Conservation (phyloP, 2,329 filamentous ascomycete genomes). For the Colletotrichum zoysiae region DNA sequence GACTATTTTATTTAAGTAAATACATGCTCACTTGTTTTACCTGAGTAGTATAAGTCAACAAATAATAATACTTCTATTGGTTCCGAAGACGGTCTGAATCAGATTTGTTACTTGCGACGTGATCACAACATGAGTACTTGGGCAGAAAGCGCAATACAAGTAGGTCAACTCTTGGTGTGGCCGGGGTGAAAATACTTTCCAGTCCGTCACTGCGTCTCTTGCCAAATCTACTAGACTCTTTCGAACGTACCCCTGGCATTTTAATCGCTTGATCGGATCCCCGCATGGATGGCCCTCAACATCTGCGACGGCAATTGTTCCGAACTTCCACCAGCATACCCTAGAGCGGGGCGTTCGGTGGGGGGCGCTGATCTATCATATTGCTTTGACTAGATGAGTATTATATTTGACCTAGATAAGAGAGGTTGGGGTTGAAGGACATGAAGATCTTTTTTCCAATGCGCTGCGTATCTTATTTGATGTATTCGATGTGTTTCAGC, state of each 20-base stretch:
- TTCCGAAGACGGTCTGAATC: too few relatives aligned
- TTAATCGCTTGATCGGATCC: constrained; percentile 50
- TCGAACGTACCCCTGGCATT: constrained; percentile 56
- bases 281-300: constrained; percentile 52
- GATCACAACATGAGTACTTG: too few relatives aligned
- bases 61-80: too few relatives aligned
- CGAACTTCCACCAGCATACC: constrained; percentile 44
- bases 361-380: constrained; percentile 53
- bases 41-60: too few relatives aligned
- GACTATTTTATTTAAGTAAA: too few relatives aligned
- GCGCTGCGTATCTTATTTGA: background rate
- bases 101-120: too few relatives aligned
- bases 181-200: constrained; percentile 53
- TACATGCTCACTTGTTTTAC: too few relatives aligned
- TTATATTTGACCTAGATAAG: constrained; percentile 54
- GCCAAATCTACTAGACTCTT: background rate
- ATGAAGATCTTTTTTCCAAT: background rate
- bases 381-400: constrained; percentile 51
- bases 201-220: constrained; percentile 9
- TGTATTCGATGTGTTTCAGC: too few relatives aligned
- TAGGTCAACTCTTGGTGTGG: constrained; percentile 27
- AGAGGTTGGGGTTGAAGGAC: background rate
- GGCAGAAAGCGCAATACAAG: too few relatives aligned
- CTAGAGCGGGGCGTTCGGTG: constrained; percentile 53
- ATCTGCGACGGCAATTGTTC: constrained; percentile 37